Conservation (phyloP, 192 early-diverging fungal species). For the Coemansia sp. region DNA sequence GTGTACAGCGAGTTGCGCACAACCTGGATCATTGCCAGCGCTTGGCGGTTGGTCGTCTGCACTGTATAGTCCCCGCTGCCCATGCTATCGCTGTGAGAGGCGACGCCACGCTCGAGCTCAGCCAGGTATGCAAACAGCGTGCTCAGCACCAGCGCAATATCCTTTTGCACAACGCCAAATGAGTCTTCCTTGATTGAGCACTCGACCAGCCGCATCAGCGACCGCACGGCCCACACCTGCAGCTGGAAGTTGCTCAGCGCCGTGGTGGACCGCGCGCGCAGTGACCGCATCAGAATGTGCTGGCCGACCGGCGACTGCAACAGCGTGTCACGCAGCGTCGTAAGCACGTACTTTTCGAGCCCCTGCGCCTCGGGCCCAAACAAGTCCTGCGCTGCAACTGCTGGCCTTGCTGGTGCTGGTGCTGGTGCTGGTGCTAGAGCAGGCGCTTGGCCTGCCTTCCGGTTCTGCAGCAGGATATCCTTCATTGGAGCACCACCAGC, state of each 20-base stretch:
- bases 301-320: slow-evolving; percentile 43
- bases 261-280: slow-evolving; percentile 28
- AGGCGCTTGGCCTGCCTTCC: not conserved
- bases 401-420: not conserved
- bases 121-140: slow-evolving; percentile 38
- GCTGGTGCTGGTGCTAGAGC: not conserved
- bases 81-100: slow-evolving; percentile 8
- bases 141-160: slow-evolving; percentile 36
- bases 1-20: slow-evolving; percentile 45
- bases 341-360: slow-evolving; percentile 55
- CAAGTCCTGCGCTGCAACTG: slow-evolving; percentile 19
- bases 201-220: slow-evolving; percentile 49
- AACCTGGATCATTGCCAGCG: slow-evolving; percentile 52
- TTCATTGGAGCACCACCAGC: slow-evolving; percentile 43
- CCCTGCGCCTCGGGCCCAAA: slow-evolving; percentile 55
- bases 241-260: slow-evolving; percentile 54
- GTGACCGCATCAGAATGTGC: slow-evolving; percentile 34
- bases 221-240: slow-evolving; percentile 54
- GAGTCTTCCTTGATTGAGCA: slow-evolving; percentile 49
- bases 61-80: slow-evolving; percentile 20
- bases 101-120: slow-evolving; percentile 39
- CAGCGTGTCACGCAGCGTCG: slow-evolving; percentile 41
- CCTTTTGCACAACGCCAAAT: slow-evolving; percentile 54
- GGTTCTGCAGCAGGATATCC: slow-evolving; percentile 37
- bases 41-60: slow-evolving; percentile 41